Base-by-base conservation (phyloP, 352 stramenopile species). In the Globisporangium cystogenes region DNA sequence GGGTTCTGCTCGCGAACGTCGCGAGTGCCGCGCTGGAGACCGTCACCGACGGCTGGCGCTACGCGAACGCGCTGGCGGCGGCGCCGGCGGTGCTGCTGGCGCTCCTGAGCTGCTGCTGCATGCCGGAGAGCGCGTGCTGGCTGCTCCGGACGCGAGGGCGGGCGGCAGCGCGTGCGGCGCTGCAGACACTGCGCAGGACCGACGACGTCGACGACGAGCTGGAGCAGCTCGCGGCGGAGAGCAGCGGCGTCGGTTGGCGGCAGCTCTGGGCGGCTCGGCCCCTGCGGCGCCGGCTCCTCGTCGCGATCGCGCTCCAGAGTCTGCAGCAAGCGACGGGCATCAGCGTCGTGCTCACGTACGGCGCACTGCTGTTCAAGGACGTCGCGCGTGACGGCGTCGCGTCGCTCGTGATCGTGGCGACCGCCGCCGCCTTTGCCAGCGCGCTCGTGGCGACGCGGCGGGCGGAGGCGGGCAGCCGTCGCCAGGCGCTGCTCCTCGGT, bases 61-160 rank as follows among this genome's bases (percentile, higher is more conserved):
- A 67, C 48, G 64, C 65, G 1, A 75, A 67, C 23, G 55, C 39
- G 5, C 56, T 73, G 2, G 55, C 73, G 15, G 62, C 71, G 45
- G 16, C 65, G 0, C 53, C 70, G 4, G 65, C 70, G 3, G 26
- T 75, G 3, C 51, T 81, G 27, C 72, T 86, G 3, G 64, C 78
- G 58, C 39, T 70, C 26, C 61, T 60, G 23, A 73, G 83, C 46
- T 73, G 68, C 45, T 73, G 68, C 48, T 75, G 51, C 15, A 60
- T 87, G 11, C 72, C 72, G 3, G 76, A 86, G 50, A 74, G 56
- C 35, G 74, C 76, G 11, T 69, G 70, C 7, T 87, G 69, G 69
- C 24, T 73, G 15, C 81, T 77, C 60, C 58, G 74, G 52, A 44
- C 69, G 26, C 69, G 71, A n/a, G 67, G 72, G 6, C 54, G 59